Conservation (phyloP, 257 asterid species). For the Gardenia jasminoides region DNA sequence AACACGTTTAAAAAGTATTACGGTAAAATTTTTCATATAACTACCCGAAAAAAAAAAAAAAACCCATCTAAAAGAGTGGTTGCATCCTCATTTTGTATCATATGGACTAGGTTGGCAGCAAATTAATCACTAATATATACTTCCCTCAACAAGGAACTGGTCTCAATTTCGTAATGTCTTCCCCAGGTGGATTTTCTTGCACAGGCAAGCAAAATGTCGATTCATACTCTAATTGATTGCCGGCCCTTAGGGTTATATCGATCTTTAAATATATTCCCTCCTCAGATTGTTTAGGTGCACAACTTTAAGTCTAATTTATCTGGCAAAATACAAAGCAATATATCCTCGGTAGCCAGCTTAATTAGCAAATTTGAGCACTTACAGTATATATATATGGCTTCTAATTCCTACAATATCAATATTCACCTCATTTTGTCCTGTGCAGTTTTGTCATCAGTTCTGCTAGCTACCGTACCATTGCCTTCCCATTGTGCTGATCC, state of each 20-base stretch:
- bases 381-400: not conserved
- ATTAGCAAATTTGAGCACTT: not conserved
- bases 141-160: not conserved
- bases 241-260: not conserved
- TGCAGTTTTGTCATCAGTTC: not conserved
- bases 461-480: constrained; percentile 15
- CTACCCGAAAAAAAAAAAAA: no score
- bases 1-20: no score
- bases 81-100: not conserved
- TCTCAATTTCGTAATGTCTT: not conserved
- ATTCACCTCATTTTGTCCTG: not conserved
- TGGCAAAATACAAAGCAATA: not conserved
- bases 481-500: constrained; percentile 43
- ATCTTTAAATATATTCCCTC: not conserved
- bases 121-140: no score
- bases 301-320: not conserved
- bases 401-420: not conserved
- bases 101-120: not conserved
- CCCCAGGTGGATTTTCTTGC: not conserved
- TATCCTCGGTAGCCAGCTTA: no score
- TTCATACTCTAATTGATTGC: not conserved
- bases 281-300: not conserved
- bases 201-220: not conserved
- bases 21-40: no score
- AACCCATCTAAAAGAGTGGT: no score